Evolutionary conservation across 352 stramenopile genomes (phyloP).

Genomic region (Thalassiosira sp.): DNA sequence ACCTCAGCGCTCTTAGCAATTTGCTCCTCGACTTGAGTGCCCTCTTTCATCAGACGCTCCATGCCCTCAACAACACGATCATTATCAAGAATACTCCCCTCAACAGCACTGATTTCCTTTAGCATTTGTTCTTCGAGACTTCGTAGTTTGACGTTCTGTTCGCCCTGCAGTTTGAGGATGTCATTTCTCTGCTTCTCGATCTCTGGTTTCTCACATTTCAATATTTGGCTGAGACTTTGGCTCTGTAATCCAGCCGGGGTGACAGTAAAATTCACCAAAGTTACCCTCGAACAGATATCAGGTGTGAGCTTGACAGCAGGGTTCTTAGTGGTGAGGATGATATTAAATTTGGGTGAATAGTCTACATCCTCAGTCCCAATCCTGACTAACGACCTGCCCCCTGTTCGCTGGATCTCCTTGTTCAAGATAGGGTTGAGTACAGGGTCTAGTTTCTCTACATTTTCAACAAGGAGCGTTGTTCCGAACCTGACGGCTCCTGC

Average conservation of each 20-base stretch:
- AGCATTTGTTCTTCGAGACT: constrained; percentile 98
- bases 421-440: constrained; percentile 99
- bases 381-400: constrained; percentile 91
- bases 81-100: constrained; percentile 99
- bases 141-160: constrained; percentile 96
- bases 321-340: constrained; percentile 98
- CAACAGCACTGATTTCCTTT: constrained; percentile 96
- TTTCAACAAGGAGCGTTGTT: constrained; percentile 97
- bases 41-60: constrained; percentile 97
- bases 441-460: constrained; percentile 99
- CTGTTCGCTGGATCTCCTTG: constrained; percentile 97
- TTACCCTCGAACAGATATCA: constrained; percentile 98
- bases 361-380: constrained; percentile 99
- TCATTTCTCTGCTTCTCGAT: constrained; percentile 94
- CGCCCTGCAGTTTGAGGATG: constrained; percentile 96
- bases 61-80: constrained; percentile 98
- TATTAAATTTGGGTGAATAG: constrained; percentile 97
- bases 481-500: constrained; percentile 99
- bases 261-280: constrained; percentile 99
- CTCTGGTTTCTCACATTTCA: constrained; percentile 96
- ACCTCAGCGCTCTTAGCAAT: constrained; percentile 85
- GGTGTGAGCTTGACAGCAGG: constrained; percentile 95
- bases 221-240: constrained; percentile 93
- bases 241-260: constrained; percentile 97
- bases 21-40: constrained; percentile 93